Percentiles rank a stretch among this genome's conserved stretches.
Conservation (phyloP, 805 yeast species). For the Teunomyces cretensis region DNA sequence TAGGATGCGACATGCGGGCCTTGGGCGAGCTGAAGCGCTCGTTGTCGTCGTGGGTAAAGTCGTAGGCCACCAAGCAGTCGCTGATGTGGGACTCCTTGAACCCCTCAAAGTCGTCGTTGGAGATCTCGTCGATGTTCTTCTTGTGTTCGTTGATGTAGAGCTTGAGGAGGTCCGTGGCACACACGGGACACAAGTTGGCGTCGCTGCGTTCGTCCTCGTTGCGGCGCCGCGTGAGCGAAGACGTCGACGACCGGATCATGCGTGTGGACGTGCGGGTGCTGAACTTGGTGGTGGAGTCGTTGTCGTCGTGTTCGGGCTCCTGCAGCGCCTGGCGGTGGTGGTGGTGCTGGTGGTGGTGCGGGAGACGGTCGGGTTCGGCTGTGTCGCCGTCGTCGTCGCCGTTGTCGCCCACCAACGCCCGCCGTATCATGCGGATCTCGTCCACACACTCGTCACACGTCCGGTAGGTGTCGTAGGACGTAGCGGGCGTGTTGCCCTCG, state of each 20-base stretch:
- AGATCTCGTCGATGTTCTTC: constrained; percentile 11
- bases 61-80: constrained; percentile 68
- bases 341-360: background rate
- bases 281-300: constrained; percentile 20
- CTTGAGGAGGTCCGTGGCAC: constrained; percentile 31
- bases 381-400: background rate
- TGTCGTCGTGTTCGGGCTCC: constrained; percentile 4
- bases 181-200: constrained; percentile 40
- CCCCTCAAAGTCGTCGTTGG: constrained; percentile 29
- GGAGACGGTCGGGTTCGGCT: no score
- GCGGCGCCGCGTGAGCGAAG: constrained; percentile 12
- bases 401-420: constrained; percentile 13
- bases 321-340: background rate
- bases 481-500: constrained; percentile 13
- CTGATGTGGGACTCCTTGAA: constrained; percentile 67
- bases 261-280: constrained; percentile 17
- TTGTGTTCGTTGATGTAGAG: constrained; percentile 17
- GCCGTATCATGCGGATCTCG: constrained; percentile 37
- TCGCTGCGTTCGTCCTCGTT: constrained; percentile 20
- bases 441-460: constrained; percentile 75
- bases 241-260: constrained; percentile 20
- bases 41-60: constrained; percentile 55
- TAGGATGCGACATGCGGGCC: constrained; percentile 22
- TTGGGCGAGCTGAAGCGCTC: constrained; percentile 40
- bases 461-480: constrained; percentile 43